phyloP scores from a whole-genome alignment of 1,284 basidiomycete genomes.

The Ustilago curta region DNA sequence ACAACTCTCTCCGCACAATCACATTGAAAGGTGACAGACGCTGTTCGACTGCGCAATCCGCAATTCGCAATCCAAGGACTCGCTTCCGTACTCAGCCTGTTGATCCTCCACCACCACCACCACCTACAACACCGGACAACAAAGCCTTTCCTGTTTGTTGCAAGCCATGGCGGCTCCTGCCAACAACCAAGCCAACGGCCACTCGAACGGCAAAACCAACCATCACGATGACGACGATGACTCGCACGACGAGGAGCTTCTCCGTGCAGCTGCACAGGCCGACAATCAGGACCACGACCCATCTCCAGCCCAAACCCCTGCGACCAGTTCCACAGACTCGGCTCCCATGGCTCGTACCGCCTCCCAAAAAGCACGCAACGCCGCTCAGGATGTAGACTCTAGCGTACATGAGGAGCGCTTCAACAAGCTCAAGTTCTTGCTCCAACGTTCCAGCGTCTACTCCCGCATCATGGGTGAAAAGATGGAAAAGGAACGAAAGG shows the following conservation, averaged over 20 bases:
- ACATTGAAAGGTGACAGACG: background rate
- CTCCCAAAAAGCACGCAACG: slow-evolving; percentile 15
- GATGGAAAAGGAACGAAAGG: slow-evolving; percentile 56
- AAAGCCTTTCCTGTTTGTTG: slow-evolving; percentile 2
- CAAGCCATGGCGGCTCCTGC: slow-evolving; percentile 16
- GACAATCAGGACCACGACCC: slow-evolving; percentile 29
- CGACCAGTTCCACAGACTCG: slow-evolving; percentile 22
- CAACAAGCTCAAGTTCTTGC: slow-evolving; percentile 61
- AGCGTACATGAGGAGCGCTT: slow-evolving; percentile 52
- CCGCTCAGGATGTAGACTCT: slow-evolving; percentile 38
- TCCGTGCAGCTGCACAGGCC: slow-evolving; percentile 42
- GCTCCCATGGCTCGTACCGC: slow-evolving; percentile 27
- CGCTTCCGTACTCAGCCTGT: background rate
- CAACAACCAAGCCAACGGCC: slow-evolving; percentile 12
- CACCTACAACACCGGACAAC: background rate
- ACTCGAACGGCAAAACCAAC: slow-evolving; percentile 15
- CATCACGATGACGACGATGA: slow-evolving; percentile 37
- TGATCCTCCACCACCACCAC: background rate
- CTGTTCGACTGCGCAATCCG: slow-evolving; percentile 3
- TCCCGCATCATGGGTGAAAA: slow-evolving; percentile 67
- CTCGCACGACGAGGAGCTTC: slow-evolving; percentile 73
- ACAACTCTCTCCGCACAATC: slow-evolving; percentile 1
- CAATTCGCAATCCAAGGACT: background rate
- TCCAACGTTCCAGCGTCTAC: slow-evolving; percentile 64
- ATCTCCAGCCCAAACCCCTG: slow-evolving; percentile 7